These are phyloP conservation scores for Trypethelium eluteriae DNA, from an alignment of 495 filamentous ascomycete species.

Conservation along the genomic window DNA sequence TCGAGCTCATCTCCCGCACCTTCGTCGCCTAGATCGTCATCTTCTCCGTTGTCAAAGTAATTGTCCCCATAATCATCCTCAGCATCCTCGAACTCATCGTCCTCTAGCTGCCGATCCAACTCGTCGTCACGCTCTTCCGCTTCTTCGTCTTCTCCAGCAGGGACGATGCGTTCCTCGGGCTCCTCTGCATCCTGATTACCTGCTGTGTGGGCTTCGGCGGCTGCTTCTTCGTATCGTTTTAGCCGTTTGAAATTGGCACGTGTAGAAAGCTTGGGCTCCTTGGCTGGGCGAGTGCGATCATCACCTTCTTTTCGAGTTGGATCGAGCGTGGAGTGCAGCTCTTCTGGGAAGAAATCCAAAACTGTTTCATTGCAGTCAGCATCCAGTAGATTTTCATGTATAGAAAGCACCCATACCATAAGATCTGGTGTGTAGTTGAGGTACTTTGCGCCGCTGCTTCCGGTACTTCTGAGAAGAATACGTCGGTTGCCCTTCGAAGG, in stretches of 20 bases:
- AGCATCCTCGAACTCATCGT: slow-evolving; percentile 40
- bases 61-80: slow-evolving; percentile 52
- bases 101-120: slow-evolving; percentile 36
- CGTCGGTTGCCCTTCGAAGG: slow-evolving; percentile 54
- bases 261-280: slow-evolving; percentile 24
- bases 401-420: slow-evolving; percentile 36
- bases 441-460: slow-evolving; percentile 46
- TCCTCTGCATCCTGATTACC: slow-evolving; percentile 36
- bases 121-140: slow-evolving; percentile 33
- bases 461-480: slow-evolving; percentile 50
- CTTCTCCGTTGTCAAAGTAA: slow-evolving; percentile 58
- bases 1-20: slow-evolving; percentile 41
- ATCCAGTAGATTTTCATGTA: background rate
- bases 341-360: slow-evolving; percentile 50
- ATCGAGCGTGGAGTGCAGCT: slow-evolving; percentile 47
- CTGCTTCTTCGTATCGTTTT: slow-evolving; percentile 44
- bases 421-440: slow-evolving; percentile 43
- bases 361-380: slow-evolving; percentile 31
- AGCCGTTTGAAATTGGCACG: slow-evolving; percentile 30
- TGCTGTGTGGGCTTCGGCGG: slow-evolving; percentile 10
- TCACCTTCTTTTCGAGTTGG: slow-evolving; percentile 33
- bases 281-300: slow-evolving; percentile 29
- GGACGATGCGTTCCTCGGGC: slow-evolving; percentile 25
- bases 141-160: slow-evolving; percentile 21
- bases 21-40: slow-evolving; percentile 43